Conservation (phyloP, 208 protist species). For the Trichomonas vaginalis region DNA sequence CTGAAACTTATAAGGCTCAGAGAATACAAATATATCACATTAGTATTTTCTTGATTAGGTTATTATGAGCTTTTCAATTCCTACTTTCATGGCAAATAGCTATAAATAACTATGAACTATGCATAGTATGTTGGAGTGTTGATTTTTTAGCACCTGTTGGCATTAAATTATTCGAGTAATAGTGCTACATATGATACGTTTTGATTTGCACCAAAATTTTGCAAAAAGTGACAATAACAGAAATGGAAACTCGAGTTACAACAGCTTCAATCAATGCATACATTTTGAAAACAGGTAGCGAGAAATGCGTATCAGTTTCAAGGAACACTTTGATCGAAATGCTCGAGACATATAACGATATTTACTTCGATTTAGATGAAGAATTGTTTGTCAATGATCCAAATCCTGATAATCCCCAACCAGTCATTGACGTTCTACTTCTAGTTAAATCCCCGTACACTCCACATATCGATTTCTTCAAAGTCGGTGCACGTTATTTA, state of each 20-base stretch:
- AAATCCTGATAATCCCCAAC: not conserved
- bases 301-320: not conserved
- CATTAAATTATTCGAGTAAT: too few species aligned
- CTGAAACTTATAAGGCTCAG: too few species aligned
- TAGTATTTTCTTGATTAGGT: too few species aligned
- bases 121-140: too few species aligned
- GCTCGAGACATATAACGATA: not conserved
- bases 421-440: not conserved
- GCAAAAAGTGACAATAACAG: too few species aligned
- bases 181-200: too few species aligned
- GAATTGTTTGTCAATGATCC: not conserved
- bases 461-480: not conserved
- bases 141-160: too few species aligned
- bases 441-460: not conserved
- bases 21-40: too few species aligned
- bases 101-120: too few species aligned
- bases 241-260: not conserved
- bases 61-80: too few species aligned
- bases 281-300: not conserved
- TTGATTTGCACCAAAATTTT: too few species aligned
- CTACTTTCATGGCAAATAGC: too few species aligned
- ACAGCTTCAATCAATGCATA: not conserved
- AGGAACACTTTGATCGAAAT: not conserved
- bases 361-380: conserved; percentile 15
- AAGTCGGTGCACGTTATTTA: not conserved